These are phyloP conservation scores for Podaxis sp. DNA, from an alignment of 768 basidiomycete species.

Conservation along the genomic window DNA sequence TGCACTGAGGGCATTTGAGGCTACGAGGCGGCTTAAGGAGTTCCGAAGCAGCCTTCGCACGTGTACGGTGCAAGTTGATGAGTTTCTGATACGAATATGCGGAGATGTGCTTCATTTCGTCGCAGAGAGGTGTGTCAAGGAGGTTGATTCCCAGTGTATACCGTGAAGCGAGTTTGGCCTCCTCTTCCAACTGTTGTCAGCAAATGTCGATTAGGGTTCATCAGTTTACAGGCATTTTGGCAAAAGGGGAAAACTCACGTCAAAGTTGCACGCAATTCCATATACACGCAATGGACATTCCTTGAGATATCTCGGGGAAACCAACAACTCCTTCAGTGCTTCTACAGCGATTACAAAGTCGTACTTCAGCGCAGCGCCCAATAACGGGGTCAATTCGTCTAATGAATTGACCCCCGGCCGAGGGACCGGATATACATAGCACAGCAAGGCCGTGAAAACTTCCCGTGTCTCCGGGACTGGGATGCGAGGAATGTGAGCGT, in stretches of 20 bases:
- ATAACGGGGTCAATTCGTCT: conserved; percentile 50
- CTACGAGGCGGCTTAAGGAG: conserved; percentile 38
- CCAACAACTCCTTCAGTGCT: conserved; percentile 48
- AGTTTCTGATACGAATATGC: conserved; percentile 69
- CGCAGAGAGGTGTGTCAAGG: conserved; percentile 54
- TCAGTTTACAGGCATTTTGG: background rate
- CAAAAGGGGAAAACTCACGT: conserved; percentile 21
- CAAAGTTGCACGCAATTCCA: conserved; percentile 66
- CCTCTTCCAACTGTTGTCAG: conserved; percentile 46
- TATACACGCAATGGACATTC: conserved; percentile 65
- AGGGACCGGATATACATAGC: conserved; percentile 61
- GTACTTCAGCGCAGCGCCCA: conserved; percentile 63
- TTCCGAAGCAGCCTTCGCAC: conserved; percentile 47
- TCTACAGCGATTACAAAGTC: conserved; percentile 50
- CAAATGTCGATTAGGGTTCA: background rate
- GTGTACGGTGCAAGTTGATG: conserved; percentile 58
- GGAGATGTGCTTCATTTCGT: conserved; percentile 64
- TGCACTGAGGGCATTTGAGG: conserved; percentile 68
- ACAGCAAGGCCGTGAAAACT: conserved; percentile 50
- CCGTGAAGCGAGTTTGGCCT: conserved; percentile 59
- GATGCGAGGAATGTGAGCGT: conserved; percentile 43
- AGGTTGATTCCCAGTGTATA: conserved; percentile 55
- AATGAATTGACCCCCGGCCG: conserved; percentile 52
- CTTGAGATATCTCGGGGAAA: conserved; percentile 50
- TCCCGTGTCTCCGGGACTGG: conserved; percentile 52